These are phyloP conservation scores for Gloeostereum incarnatum DNA, from an alignment of 768 basidiomycete genomes.

Conservation along the genomic window DNA sequence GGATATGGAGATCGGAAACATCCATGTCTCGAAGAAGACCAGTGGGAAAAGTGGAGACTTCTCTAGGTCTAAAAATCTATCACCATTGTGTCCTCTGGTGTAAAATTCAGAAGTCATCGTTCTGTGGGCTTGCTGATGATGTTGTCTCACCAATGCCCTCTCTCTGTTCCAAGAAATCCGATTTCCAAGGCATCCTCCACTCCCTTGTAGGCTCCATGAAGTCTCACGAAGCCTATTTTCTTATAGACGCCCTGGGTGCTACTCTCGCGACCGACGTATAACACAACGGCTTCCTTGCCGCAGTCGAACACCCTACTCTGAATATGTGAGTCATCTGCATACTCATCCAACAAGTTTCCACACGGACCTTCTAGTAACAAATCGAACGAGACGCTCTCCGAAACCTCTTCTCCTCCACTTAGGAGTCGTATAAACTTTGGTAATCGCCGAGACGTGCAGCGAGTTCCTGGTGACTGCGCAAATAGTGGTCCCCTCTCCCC, in stretches of 20 bases:
- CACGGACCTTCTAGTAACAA: constrained; percentile 33
- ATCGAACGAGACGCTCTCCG: constrained; percentile 41
- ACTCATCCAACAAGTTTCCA: not conserved
- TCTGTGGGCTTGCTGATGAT: not conserved
- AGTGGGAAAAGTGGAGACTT: constrained; percentile 77
- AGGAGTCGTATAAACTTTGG: constrained; percentile 46
- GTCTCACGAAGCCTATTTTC: constrained; percentile 42
- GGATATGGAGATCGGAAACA: constrained; percentile 72
- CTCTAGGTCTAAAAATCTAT: constrained; percentile 13
- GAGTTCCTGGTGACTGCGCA: constrained; percentile 51
- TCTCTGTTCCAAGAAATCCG: constrained; percentile 34
- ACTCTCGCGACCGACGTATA: constrained; percentile 47
- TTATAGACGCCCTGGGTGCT: constrained; percentile 41
- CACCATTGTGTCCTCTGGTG: not conserved
- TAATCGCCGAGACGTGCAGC: constrained; percentile 39
- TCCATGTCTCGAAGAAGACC: constrained; percentile 55
- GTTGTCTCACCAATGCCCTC: constrained; percentile 51
- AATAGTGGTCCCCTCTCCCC: constrained; percentile 32
- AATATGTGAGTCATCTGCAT: constrained; percentile 1
- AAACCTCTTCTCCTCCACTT: constrained; percentile 34
- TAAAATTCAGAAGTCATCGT: not conserved
- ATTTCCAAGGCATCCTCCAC: constrained; percentile 44
- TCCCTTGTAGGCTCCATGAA: constrained; percentile 25
- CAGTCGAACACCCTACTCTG: constrained; percentile 27
- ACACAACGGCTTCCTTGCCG: constrained; percentile 37